Evolutionary conservation across 768 basidiomycete genomes (phyloP), one percentile per base, ranked within the genome.

Genomic region (Kwoniella sp.): DNA sequence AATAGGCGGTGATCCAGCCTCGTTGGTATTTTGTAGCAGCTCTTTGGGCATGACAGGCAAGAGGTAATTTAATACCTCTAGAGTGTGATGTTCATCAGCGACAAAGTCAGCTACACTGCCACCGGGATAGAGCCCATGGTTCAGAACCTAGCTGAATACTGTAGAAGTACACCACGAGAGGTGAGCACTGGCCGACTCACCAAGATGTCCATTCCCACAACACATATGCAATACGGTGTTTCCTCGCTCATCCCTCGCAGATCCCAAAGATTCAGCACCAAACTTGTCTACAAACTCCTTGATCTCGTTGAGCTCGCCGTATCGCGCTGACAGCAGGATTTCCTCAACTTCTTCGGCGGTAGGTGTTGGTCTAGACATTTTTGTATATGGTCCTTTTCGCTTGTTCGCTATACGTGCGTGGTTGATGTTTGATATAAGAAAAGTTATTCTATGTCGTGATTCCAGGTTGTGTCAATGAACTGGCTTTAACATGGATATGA

Each of bases 141-240:
- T n/a, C n/a, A n/a, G n/a, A n/a, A n/a, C n/a, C n/a, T n/a, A n/a
- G n/a, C n/a, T n/a, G n/a, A n/a, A n/a, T n/a, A n/a, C n/a, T n/a
- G n/a, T n/a, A n/a, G n/a, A n/a, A n/a, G n/a, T n/a, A n/a, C n/a
- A n/a, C n/a, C n/a, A n/a, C n/a, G n/a, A n/a, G n/a, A n/a, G n/a
- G n/a, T n/a, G n/a, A n/a, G n/a, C n/a, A n/a, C n/a, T n/a, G n/a
- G 3, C 29, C 29, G 2, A 76, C 80, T 63, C 72, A 94, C 93
- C 91, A 81, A 82, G 70, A 83, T 96, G 93, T 0, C 93, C 93
- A 80, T 97, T 97, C 0, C 85, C 93, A 60, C 86, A 87, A 15
- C 85, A 83, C 92, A 95, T 95, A 78, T 96, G 93, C 40, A 96
- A 81, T 44, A 87, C 81, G 1, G 85, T 87, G 82, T 92, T 96